Base-by-base conservation (phyloP, 352 stramenopile species). In the Phytophthora rubi region DNA sequence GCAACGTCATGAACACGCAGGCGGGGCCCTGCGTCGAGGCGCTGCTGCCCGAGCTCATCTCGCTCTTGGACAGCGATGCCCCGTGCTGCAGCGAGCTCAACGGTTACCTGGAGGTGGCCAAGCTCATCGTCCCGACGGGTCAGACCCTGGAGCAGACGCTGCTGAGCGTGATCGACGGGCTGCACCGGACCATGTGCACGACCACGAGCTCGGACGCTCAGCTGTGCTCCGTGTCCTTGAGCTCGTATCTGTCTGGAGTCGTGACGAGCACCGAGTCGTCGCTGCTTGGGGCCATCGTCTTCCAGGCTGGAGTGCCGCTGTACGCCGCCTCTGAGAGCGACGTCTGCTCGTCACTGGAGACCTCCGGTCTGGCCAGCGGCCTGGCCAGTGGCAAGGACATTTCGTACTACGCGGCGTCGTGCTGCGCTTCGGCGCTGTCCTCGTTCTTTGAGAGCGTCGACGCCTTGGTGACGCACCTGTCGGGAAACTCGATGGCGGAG, bases 101-200 rank as follows among this genome's bases (percentile, higher is more conserved):
- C n/a, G 68, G 76, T 45, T 83, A 87, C 66, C 53, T 80, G 59
- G 81, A 88, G 35, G 62, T 87, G 45, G 48, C 62, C 12, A 84
- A 86, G 39, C 56, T 91, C 21, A 65, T 91, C 32, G 70, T 80
- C 6, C 81, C 83, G 1, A 66, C 73, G 18, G 79, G 80, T 0
- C 81, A 89, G 53, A 82, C 75, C 48, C 63, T 81, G 13, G 75
- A 72, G 18, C 68, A 83, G 62, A 87, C 71, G 23, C 59, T 89
- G 8, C 60, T 77, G 35, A 70, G 70, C 35, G 26, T 89, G 9
- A 57, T 91, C 56, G 88, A 89, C 60, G 83, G 81, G 3, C 70
- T 91, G 4, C 83, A 91, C 56, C 70, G 59, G 33, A 78, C 81
- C 26, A 81, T 91, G 75, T 91, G 83, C 63, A 83, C 80, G 3